phyloP scores from a whole-genome alignment of 345 rosid species.

The Salix caprea region DNA sequence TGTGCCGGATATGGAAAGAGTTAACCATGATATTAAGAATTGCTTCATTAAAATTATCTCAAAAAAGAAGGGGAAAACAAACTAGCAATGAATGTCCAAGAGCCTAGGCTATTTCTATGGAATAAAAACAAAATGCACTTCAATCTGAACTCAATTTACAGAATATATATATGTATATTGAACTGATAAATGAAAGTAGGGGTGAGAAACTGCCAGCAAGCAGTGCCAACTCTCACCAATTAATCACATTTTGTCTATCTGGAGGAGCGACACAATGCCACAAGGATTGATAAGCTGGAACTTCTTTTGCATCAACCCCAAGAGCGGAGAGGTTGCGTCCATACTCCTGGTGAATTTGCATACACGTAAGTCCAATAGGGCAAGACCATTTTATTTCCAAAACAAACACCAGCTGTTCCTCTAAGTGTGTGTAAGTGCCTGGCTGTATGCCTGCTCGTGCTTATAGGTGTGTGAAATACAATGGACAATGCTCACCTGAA shows the following conservation, averaged over 20 bases:
- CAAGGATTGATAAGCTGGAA: constrained; percentile 61
- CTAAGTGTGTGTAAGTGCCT: not conserved
- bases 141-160: not conserved
- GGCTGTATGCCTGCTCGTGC: not conserved
- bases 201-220: constrained; percentile 4
- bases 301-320: constrained; percentile 64
- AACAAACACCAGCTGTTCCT: not conserved
- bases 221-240: constrained; percentile 27
- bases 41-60: not conserved
- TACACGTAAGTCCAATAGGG: not conserved
- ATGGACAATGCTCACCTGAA: constrained; percentile 53
- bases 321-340: constrained; percentile 67
- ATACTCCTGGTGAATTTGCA: constrained; percentile 53
- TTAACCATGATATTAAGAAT: not conserved
- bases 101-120: not conserved
- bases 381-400: not conserved
- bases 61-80: not conserved
- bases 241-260: constrained; percentile 50
- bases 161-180: not conserved
- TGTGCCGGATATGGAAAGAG: not conserved
- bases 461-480: not conserved
- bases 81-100: not conserved
- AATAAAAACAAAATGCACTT: not conserved
- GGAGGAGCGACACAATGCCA: constrained; percentile 94
- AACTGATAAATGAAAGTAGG: not conserved